Percentiles rank a stretch among this genome's conserved stretches.
Conservation (phyloP, 805 yeast genomes). For the Naumovozyma dairenensis region DNA sequence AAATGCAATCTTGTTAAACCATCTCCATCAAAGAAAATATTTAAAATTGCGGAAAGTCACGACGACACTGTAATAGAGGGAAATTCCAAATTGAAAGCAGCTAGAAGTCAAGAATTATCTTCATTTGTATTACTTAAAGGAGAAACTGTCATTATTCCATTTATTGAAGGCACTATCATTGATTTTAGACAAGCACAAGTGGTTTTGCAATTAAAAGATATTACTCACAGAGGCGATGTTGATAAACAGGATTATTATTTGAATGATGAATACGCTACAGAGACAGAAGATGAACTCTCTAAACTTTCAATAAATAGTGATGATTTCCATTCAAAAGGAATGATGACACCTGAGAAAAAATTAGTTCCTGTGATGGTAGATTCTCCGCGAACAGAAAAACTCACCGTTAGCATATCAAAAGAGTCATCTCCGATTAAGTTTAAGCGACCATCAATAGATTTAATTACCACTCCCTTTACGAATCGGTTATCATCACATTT, state of each 20-base stretch:
- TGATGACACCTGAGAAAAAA: constrained; percentile 13
- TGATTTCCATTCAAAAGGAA: constrained; percentile 8
- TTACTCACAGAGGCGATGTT: constrained; percentile 30
- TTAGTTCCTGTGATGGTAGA: constrained; percentile 5
- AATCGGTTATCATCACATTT: too few relatives aligned
- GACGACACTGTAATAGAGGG: too few relatives aligned
- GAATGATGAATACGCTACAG: constrained; percentile 28
- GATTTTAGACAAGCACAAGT: constrained; percentile 52
- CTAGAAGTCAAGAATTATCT: too few relatives aligned
- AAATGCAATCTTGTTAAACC: constrained; percentile 25
- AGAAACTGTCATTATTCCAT: constrained; percentile 59
- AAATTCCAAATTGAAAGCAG: too few relatives aligned
- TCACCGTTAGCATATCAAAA: neutral
- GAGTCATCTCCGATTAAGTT: neutral
- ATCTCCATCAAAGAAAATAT: constrained; percentile 15
- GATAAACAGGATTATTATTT: constrained; percentile 41
- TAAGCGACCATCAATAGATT: too few relatives aligned
- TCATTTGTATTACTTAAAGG: constrained; percentile 28
- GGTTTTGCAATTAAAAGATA: constrained; percentile 37
- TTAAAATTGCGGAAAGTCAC: constrained; percentile 20
- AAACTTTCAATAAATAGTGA: constrained; percentile 12
- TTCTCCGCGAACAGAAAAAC: constrained; percentile 14
- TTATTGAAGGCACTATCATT: constrained; percentile 47
- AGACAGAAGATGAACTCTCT: constrained; percentile 31
- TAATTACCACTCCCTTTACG: too few relatives aligned